Evolutionary conservation across 1,284 basidiomycete species (phyloP).

Genomic region (Chondrostereum purpureum): DNA sequence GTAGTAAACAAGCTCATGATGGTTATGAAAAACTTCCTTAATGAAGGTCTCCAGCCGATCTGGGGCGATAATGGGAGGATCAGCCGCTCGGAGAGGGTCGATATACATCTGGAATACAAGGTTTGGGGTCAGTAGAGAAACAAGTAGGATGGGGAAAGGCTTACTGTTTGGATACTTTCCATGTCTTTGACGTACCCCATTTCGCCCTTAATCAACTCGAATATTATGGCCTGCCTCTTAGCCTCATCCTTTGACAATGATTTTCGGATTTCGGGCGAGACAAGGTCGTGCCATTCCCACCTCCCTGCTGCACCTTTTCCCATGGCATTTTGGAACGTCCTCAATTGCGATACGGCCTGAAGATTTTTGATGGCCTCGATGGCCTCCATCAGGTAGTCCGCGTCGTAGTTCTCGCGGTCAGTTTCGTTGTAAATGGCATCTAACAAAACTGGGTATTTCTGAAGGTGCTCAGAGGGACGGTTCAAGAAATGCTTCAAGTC

Average conservation of each 20-base stretch:
- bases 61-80: slow-evolving; percentile 71
- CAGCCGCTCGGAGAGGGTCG: slow-evolving; percentile 63
- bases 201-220: slow-evolving; percentile 93
- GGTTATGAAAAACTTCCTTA: slow-evolving; percentile 88
- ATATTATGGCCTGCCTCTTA: slow-evolving; percentile 89
- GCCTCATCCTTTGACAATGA: slow-evolving; percentile 70
- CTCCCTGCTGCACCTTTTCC: slow-evolving; percentile 66
- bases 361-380: slow-evolving; percentile 73
- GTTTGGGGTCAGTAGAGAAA: slow-evolving; percentile 7
- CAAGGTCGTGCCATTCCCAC: slow-evolving; percentile 86
- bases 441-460: slow-evolving; percentile 85
- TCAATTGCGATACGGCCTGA: slow-evolving; percentile 69
- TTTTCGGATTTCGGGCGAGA: slow-evolving; percentile 61
- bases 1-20: slow-evolving; percentile 68
- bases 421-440: slow-evolving; percentile 84
- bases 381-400: slow-evolving; percentile 71
- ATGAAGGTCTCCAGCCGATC: slow-evolving; percentile 77
- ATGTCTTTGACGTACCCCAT: slow-evolving; percentile 93
- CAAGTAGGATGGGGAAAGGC: slow-evolving; percentile 13
- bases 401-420: slow-evolving; percentile 68
- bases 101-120: slow-evolving; percentile 58
- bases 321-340: slow-evolving; percentile 84
- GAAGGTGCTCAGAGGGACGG: slow-evolving; percentile 49
- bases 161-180: slow-evolving; percentile 78
- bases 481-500: slow-evolving; percentile 11